A percentile compares a stretch with the other conserved stretches of the same genome.
phyloP scores from a whole-genome alignment of 2,329 filamentous ascomycete species.

The Fusarium sambucinum region DNA sequence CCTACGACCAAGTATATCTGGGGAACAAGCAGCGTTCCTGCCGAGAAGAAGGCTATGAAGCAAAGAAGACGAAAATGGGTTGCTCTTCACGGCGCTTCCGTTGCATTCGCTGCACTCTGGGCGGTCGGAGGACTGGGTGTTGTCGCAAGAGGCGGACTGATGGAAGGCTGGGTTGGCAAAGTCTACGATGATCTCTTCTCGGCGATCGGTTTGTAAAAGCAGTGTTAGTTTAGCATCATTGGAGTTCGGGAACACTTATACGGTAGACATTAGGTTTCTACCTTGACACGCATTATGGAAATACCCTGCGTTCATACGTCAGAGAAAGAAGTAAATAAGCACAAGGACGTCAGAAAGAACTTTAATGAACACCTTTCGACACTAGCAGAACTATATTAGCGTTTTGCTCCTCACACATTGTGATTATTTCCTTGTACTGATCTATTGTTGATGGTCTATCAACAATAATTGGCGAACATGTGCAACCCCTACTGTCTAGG shows the following conservation, averaged over 20 bases:
- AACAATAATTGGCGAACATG: neutral
- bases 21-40: slow-evolving; percentile 56
- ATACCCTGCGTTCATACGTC: slow-evolving; percentile 39
- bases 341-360: neutral
- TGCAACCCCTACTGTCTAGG: neutral
- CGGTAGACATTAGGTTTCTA: slow-evolving; percentile 34
- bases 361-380: neutral
- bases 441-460: neutral
- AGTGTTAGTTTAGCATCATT: slow-evolving; percentile 19
- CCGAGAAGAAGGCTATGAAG: slow-evolving; percentile 65
- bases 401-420: too few species aligned
- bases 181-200: slow-evolving; percentile 78
- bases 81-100: slow-evolving; percentile 74
- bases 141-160: slow-evolving; percentile 77
- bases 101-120: slow-evolving; percentile 75
- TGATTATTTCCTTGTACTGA: neutral
- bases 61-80: slow-evolving; percentile 76
- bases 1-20: slow-evolving; percentile 65
- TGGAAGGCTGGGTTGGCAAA: slow-evolving; percentile 81
- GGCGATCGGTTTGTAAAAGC: slow-evolving; percentile 48
- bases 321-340: slow-evolving; percentile 13
- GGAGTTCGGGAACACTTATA: slow-evolving; percentile 45
- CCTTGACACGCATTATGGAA: slow-evolving; percentile 37
- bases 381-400: neutral
- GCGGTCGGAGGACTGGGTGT: slow-evolving; percentile 83